phyloP scores from a whole-genome alignment of 2,329 filamentous ascomycete genomes.

The Penicillium janthinellum region DNA sequence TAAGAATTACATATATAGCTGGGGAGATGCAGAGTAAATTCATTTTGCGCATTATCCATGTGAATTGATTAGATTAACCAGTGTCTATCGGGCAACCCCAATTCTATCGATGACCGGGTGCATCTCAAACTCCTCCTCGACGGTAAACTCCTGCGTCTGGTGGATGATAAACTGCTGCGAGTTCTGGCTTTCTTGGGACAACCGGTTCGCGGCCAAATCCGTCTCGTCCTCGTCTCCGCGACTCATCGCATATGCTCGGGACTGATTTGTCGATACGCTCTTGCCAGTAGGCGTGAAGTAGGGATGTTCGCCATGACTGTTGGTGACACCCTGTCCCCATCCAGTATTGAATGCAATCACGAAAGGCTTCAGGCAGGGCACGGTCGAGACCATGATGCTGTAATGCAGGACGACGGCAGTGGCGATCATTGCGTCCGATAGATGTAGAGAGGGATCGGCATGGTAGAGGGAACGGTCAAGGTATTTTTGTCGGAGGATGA shows the following conservation, averaged over 20 bases:
- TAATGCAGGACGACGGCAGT: constrained; percentile 44
- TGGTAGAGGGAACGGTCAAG: constrained; percentile 25
- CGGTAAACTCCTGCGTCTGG: constrained; percentile 20
- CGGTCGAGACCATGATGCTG: constrained; percentile 45
- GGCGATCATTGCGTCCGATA: constrained; percentile 37
- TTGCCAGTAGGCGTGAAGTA: constrained; percentile 14
- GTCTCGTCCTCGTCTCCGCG: neutral
- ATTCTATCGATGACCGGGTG: neutral
- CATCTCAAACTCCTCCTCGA: constrained; percentile 12
- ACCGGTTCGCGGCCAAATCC: neutral
- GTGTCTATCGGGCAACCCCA: neutral
- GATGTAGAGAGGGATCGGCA: constrained; percentile 34
- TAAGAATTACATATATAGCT: neutral
- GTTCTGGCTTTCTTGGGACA: constrained; percentile 15
- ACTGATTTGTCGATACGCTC: constrained; percentile 6
- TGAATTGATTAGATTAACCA: neutral
- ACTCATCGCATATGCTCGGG: constrained; percentile 11
- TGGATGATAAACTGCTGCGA: constrained; percentile 24
- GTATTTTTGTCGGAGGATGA: constrained; percentile 35
- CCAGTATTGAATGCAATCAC: constrained; percentile 46
- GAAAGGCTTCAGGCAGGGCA: constrained; percentile 47
- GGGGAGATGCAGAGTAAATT: neutral
- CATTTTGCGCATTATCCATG: neutral
- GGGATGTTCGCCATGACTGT: constrained; percentile 7
- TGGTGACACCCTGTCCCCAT: constrained; percentile 27